Conservation (phyloP, 192 early-diverging fungal species). For the Funneliformis geosporum region DNA sequence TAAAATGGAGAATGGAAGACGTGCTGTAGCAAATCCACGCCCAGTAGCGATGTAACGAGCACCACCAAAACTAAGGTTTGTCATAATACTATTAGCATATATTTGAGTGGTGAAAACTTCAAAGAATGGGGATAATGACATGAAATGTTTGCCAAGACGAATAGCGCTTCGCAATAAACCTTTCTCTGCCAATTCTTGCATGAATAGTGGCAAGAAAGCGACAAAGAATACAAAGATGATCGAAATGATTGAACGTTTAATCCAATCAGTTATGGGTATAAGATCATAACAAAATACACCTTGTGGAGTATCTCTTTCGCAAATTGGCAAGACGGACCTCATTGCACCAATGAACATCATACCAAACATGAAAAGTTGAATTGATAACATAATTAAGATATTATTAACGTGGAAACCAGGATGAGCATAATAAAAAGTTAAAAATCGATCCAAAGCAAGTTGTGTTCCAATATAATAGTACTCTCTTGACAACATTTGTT, state of each 20-base stretch:
- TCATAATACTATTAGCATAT: slow-evolving; percentile 78
- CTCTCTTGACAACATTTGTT: slow-evolving; percentile 92
- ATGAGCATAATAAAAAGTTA: slow-evolving; percentile 89
- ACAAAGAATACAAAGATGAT: slow-evolving; percentile 82
- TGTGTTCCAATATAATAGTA: slow-evolving; percentile 88
- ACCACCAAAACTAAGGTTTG: slow-evolving; percentile 77
- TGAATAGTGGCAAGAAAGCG: slow-evolving; percentile 77
- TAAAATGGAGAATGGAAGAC: slow-evolving; percentile 70
- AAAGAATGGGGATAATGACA: slow-evolving; percentile 81
- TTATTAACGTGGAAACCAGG: slow-evolving; percentile 91
- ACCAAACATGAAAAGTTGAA: slow-evolving; percentile 79
- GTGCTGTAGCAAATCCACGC: slow-evolving; percentile 82
- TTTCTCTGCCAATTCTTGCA: slow-evolving; percentile 83
- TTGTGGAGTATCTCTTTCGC: slow-evolving; percentile 48
- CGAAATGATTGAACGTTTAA: slow-evolving; percentile 76
- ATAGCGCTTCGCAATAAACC: slow-evolving; percentile 71
- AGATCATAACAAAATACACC: slow-evolving; percentile 65
- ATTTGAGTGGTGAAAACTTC: slow-evolving; percentile 87
- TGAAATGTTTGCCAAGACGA: slow-evolving; percentile 77
- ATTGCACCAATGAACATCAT: slow-evolving; percentile 76
- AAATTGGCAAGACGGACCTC: slow-evolving; percentile 60
- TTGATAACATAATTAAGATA: slow-evolving; percentile 80
- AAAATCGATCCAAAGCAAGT: slow-evolving; percentile 79
- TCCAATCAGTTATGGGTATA: slow-evolving; percentile 77
- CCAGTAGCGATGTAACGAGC: slow-evolving; percentile 87